phyloP scores from a whole-genome alignment of 495 filamentous ascomycete species.

The Trichoderma reesei region DNA sequence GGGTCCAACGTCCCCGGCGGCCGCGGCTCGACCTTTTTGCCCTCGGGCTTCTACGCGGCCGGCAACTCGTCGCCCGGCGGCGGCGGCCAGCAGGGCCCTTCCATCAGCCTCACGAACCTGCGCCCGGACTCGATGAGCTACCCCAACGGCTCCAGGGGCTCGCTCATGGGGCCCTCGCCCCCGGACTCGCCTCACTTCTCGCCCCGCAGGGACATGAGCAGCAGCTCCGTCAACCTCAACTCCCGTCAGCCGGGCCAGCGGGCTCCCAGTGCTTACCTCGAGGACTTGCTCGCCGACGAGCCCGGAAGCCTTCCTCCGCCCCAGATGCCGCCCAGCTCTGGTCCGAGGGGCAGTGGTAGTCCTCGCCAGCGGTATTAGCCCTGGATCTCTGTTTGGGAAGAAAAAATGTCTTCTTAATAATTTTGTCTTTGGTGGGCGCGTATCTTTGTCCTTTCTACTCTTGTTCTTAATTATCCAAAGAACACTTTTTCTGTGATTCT shows the following conservation, averaged over 20 bases:
- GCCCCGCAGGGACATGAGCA: constrained; percentile 43
- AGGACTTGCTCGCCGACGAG: constrained; percentile 73
- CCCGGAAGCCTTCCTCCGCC: constrained; percentile 29
- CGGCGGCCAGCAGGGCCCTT: constrained; percentile 36
- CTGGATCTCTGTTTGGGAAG: not conserved
- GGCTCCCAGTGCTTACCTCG: constrained; percentile 84
- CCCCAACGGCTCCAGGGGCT: constrained; percentile 27
- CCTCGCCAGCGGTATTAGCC: not conserved
- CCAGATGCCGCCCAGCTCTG: constrained; percentile 8
- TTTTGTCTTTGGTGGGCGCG: not conserved
- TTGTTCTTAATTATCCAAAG: not conserved
- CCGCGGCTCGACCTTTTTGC: constrained; percentile 65
- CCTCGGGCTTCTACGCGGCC: constrained; percentile 86
- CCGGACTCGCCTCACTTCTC: constrained; percentile 55
- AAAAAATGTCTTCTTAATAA: too few relatives aligned
- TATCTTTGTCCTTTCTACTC: not conserved
- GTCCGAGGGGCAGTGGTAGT: not conserved
- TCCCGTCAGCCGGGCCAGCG: constrained; percentile 56
- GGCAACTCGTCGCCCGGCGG: constrained; percentile 38
- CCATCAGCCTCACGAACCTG: constrained; percentile 46
- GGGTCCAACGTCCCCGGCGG: constrained; percentile 27
- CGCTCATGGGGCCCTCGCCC: constrained; percentile 44
- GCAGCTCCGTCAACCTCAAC: constrained; percentile 59
- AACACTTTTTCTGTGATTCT: too few relatives aligned
- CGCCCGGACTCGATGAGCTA: constrained; percentile 44